Evolutionary conservation across 2,329 filamentous ascomycete genomes (phyloP).

Genomic region (Meredithiella fracta): DNA sequence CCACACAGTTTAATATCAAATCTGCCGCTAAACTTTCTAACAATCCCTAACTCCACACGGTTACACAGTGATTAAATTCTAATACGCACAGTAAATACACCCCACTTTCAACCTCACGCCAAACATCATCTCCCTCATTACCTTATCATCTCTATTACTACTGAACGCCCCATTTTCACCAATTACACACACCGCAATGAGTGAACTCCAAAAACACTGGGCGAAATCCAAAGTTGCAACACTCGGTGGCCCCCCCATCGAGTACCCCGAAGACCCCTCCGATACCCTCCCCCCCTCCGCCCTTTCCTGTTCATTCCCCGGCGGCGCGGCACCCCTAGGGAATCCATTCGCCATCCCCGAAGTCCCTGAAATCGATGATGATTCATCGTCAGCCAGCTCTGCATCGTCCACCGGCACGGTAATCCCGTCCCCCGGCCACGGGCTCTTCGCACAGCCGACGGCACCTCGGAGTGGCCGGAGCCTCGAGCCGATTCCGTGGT

Average conservation of each 20-base stretch:
- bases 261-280: conserved; percentile 5
- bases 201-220: conserved; percentile 64
- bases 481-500: conserved; percentile 61
- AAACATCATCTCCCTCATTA: background rate
- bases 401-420: conserved; percentile 87
- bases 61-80: background rate
- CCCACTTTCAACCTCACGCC: conserved; percentile 13
- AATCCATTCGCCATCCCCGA: too few species aligned
- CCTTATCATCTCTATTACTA: background rate
- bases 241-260: conserved; percentile 21
- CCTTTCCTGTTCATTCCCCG: background rate
- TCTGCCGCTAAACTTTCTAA: too few species aligned
- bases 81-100: conserved; percentile 5
- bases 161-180: background rate
- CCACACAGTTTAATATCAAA: too few species aligned
- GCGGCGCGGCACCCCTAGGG: background rate
- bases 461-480: conserved; percentile 28
- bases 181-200: conserved; percentile 38
- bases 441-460: conserved; percentile 54
- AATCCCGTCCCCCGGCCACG: conserved; percentile 57
- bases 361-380: conserved; percentile 28
- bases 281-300: background rate
- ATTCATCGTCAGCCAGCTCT: conserved; percentile 47
- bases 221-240: conserved; percentile 57
- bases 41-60: background rate